Conservation (phyloP, 73 alveolate species). For the Durusdinium trenchii region DNA sequence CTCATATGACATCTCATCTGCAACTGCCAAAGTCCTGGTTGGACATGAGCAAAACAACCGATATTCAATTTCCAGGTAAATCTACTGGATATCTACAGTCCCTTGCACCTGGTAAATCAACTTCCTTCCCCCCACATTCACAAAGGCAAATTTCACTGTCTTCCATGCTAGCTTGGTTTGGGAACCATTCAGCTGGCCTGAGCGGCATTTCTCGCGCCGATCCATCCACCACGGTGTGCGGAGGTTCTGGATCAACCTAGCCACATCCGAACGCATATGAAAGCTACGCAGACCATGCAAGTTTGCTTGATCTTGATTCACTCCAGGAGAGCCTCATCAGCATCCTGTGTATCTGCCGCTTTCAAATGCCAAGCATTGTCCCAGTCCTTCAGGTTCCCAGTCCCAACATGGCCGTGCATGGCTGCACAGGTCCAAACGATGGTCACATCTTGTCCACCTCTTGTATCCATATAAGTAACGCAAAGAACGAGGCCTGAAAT, state of each 20-base stretch:
- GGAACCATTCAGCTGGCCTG: too few species aligned
- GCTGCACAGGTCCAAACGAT: not conserved
- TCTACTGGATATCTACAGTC: too few species aligned
- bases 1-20: conserved; percentile 68
- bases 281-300: not conserved
- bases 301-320: not conserved
- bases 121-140: too few species aligned
- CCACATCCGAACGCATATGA: not conserved
- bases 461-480: too few species aligned
- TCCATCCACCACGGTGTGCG: conserved; percentile 58
- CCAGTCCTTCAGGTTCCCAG: not conserved
- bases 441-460: not conserved
- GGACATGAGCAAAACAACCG: too few species aligned
- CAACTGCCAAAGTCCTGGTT: conserved; percentile 52
- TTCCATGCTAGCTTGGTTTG: too few species aligned
- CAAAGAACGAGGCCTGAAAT: too few species aligned
- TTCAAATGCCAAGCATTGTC: conserved; percentile 10
- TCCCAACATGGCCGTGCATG: not conserved
- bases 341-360: not conserved
- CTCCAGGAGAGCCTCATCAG: not conserved
- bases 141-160: too few species aligned
- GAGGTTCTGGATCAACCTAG: conserved; percentile 64
- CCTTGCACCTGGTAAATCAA: too few species aligned
- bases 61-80: too few species aligned
- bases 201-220: conserved; percentile 66